A percentile compares a stretch with the other conserved stretches of the same genome.
phyloP scores from a whole-genome alignment of 495 filamentous ascomycete genomes.

The Podospora pseudocomata region DNA sequence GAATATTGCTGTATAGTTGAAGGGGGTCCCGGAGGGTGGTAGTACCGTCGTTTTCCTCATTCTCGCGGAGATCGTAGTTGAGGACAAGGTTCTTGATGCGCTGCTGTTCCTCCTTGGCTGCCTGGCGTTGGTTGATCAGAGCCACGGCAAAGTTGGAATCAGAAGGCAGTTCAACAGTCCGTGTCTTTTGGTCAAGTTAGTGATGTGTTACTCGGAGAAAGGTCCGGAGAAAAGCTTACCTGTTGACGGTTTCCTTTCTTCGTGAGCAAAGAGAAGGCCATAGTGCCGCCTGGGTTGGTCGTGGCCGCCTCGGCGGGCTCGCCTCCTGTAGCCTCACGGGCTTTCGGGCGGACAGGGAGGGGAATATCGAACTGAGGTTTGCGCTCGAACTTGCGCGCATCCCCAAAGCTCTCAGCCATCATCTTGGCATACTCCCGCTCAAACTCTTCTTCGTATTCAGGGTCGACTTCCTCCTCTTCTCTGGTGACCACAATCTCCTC shows the following conservation, averaged over 20 bases:
- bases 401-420: slow-evolving; percentile 88
- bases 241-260: slow-evolving; percentile 95
- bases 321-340: slow-evolving; percentile 48
- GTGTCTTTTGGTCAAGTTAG: slow-evolving; percentile 57
- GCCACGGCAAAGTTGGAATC: slow-evolving; percentile 93
- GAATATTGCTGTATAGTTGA: slow-evolving; percentile 43
- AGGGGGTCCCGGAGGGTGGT: slow-evolving; percentile 38
- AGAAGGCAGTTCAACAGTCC: slow-evolving; percentile 88
- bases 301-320: slow-evolving; percentile 42
- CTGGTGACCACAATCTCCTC: slow-evolving; percentile 88
- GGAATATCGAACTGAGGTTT: slow-evolving; percentile 93
- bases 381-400: slow-evolving; percentile 89
- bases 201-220: not conserved
- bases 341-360: slow-evolving; percentile 76
- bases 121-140: slow-evolving; percentile 91
- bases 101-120: slow-evolving; percentile 92
- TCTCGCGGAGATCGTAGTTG: slow-evolving; percentile 87
- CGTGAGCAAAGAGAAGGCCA: slow-evolving; percentile 94
- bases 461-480: slow-evolving; percentile 85
- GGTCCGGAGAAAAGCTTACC: slow-evolving; percentile 45
- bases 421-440: slow-evolving; percentile 97
- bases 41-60: slow-evolving; percentile 71
- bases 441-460: slow-evolving; percentile 93
- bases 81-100: slow-evolving; percentile 96
- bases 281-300: slow-evolving; percentile 45